phyloP scores from a whole-genome alignment of 108 stramenopile genomes.

The Cylindrotheca fusiformis region DNA sequence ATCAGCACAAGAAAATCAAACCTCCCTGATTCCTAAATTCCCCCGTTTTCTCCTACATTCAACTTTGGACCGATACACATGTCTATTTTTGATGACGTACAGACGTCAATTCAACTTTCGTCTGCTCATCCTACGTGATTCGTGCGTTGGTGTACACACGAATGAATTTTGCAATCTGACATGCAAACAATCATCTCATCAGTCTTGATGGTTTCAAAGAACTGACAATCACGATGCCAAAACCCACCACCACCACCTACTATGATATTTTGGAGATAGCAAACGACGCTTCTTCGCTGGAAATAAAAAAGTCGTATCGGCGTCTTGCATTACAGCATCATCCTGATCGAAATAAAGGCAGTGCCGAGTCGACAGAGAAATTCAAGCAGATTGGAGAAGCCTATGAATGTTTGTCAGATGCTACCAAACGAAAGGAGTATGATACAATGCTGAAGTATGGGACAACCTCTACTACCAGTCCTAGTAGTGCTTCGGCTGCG shows the following conservation, averaged over 20 bases:
- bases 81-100: too few relatives aligned
- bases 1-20: too few relatives aligned
- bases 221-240: not conserved
- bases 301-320: slow-evolving; percentile 66
- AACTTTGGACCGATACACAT: too few relatives aligned
- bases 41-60: too few relatives aligned
- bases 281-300: slow-evolving; percentile 26
- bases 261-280: slow-evolving; percentile 44
- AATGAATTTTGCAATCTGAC: too few relatives aligned
- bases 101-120: too few relatives aligned
- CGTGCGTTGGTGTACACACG: too few relatives aligned
- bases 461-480: not conserved
- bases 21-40: too few relatives aligned
- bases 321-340: slow-evolving; percentile 58
- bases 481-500: slow-evolving; percentile 1
- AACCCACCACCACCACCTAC: slow-evolving; percentile 10
- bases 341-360: slow-evolving; percentile 50
- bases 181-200: too few relatives aligned
- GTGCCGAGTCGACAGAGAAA: slow-evolving; percentile 16
- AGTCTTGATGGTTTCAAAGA: too few relatives aligned
- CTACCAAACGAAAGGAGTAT: slow-evolving; percentile 39
- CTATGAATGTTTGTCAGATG: slow-evolving; percentile 50
- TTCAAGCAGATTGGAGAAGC: slow-evolving; percentile 58
- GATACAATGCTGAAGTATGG: slow-evolving; percentile 34
- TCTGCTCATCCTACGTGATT: too few relatives aligned